A percentile compares a stretch with the other conserved stretches of the same genome.
These are phyloP conservation scores for Rosa chinensis DNA, from an alignment of 306 rosid species.

Conservation along the genomic window DNA sequence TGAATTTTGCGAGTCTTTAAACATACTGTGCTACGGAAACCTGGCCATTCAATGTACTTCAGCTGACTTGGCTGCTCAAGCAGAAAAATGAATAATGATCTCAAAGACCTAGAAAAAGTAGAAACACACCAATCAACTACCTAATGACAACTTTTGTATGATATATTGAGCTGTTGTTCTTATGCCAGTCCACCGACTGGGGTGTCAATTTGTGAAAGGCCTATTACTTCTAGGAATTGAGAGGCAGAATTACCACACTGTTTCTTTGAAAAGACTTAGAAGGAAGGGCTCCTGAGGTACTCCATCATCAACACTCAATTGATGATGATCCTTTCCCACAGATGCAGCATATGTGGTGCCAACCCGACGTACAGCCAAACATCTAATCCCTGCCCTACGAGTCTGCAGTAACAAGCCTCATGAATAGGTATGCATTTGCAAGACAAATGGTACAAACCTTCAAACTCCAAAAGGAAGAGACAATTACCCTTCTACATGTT, in stretches of 20 bases:
- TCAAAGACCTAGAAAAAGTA: slow-evolving; percentile 48
- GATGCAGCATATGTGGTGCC: slow-evolving; percentile 32
- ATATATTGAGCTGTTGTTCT: not conserved
- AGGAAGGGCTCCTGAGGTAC: slow-evolving; percentile 57
- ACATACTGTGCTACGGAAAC: slow-evolving; percentile 73
- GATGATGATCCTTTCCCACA: slow-evolving; percentile 43
- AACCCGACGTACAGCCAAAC: slow-evolving; percentile 23
- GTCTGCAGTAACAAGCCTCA: slow-evolving; percentile 37
- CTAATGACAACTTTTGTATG: not conserved
- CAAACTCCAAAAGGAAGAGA: not conserved
- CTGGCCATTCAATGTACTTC: slow-evolving; percentile 87
- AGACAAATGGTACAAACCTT: not conserved
- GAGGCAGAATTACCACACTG: slow-evolving; percentile 44
- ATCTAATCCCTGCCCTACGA: slow-evolving; percentile 13
- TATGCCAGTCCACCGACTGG: not conserved
- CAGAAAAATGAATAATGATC: slow-evolving; percentile 57
- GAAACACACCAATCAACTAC: slow-evolving; percentile 1
- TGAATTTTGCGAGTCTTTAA: not conserved
- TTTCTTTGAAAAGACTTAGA: slow-evolving; percentile 51
- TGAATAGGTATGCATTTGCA: slow-evolving; percentile 13
- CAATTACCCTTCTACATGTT: slow-evolving; percentile 37
- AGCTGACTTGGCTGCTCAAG: slow-evolving; percentile 90
- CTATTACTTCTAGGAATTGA: not conserved
- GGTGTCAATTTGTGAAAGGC: not conserved
- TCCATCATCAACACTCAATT: slow-evolving; percentile 42